Base-by-base conservation (phyloP, 2,329 filamentous ascomycete genomes). In the Cordyceps fumosorosea region DNA sequence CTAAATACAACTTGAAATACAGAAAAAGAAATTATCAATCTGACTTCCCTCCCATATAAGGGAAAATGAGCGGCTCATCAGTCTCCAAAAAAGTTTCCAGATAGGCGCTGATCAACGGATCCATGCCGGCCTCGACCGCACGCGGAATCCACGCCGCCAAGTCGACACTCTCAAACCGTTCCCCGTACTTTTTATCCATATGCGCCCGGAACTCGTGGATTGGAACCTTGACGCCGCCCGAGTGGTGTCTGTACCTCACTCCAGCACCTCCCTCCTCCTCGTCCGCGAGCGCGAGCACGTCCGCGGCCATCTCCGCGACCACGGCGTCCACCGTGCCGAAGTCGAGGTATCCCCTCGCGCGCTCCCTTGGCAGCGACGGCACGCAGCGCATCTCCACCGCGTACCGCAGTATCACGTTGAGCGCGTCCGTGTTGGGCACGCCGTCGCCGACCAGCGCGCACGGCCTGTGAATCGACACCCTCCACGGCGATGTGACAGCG, bases 91-190 rank as follows among this genome's bases (percentile, higher is more conserved):
- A 62, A 4, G 58, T 64, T 54, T 66, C 65, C 59, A 66, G 56
- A 26, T 65, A 66, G 14, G 65, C 65, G 18, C 54, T 64, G 26
- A 65, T 66, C 51, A 66, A 55, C 16, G 61, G 65, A 47, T 64
- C 65, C 32, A 65, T 65, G 37, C 65, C 65, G 1, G 61, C 65
- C 3, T 66, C 63, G 0, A 34, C 24, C 7, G 63, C 63, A 14
- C 58, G 62, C n/a, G 18, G 42, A 48, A 66, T 62, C 65, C 63
- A 62, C 32, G 40, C 20, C 5, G 34, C 16, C 6, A 42, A 20
- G n/a, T 65, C 63, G 24, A 66, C 52, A 34, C 63, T 53, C 5
- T 57, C 63, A 18, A 66, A 66, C 4, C 24, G 18, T 1, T 54
- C 58, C 3, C 65, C 65, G 37, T 66, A 64, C 0, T 61, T 42